A percentile compares a stretch with the other conserved stretches of the same genome.
Evolutionary conservation across 176 grass and related monocot species (phyloP).

Genomic region (Oryza coarctata): DNA sequence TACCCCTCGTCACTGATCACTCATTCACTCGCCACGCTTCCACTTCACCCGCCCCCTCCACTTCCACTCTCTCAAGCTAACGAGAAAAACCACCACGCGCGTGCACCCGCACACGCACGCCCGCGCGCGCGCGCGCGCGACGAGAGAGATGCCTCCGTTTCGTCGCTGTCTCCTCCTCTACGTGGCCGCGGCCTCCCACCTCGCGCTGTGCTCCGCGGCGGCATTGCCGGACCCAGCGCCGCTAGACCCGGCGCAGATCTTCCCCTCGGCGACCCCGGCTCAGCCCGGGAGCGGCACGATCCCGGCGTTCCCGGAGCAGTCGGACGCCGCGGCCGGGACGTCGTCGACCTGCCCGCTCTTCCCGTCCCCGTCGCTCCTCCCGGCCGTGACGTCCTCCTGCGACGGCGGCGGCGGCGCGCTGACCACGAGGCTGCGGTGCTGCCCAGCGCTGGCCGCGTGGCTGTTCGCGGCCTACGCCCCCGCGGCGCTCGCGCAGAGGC

Average conservation of each 20-base stretch:
- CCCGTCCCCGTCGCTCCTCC: slow-evolving; percentile 55
- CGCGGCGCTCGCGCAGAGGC: slow-evolving; percentile 44
- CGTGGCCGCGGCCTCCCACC: not conserved
- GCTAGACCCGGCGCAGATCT: slow-evolving; percentile 50
- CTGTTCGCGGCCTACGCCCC: slow-evolving; percentile 83
- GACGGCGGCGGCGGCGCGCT: slow-evolving; percentile 8
- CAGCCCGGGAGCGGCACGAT: slow-evolving; percentile 55
- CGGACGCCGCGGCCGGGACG: slow-evolving; percentile 43
- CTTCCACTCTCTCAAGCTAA: slow-evolving; percentile 18
- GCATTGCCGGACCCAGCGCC: slow-evolving; percentile 44
- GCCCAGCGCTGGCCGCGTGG: slow-evolving; percentile 80
- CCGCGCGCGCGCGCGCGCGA: not conserved
- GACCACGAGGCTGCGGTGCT: slow-evolving; percentile 63
- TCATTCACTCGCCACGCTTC: not conserved
- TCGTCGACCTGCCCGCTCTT: slow-evolving; percentile 73
- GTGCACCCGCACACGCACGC: too few relatives aligned
- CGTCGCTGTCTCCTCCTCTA: slow-evolving; percentile 26
- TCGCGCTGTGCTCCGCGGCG: slow-evolving; percentile 6
- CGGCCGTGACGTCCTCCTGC: slow-evolving; percentile 61
- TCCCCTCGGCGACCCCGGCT: slow-evolving; percentile 42
- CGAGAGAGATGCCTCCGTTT: slow-evolving; percentile 32
- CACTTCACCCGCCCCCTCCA: not conserved
- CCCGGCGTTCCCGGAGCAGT: slow-evolving; percentile 98
- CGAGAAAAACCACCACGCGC: slow-evolving; percentile 1
- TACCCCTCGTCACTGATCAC: slow-evolving; percentile 26